Base-by-base conservation (phyloP, 805 yeast genomes). In the Barnettozyma salicaria region DNA sequence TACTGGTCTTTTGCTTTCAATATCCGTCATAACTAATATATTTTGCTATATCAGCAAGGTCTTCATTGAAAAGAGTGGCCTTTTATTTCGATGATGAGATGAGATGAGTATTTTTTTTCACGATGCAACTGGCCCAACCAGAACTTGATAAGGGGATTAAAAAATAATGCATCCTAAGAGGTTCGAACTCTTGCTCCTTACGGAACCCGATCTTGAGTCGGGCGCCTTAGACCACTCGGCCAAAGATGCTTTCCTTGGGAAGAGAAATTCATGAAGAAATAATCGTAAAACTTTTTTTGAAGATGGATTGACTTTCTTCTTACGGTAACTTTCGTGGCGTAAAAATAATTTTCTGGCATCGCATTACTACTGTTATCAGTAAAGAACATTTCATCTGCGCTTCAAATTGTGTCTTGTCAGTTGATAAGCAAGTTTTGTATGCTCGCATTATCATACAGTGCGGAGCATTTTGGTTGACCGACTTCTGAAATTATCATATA, bases 1-100 rank as follows among this genome's bases (percentile, higher is more conserved):
- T 2, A 42, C 52, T 8, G 50, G 40, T 41, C 55, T 51, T 31
- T 53, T 49, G 26, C 36, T 26, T 11, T 33, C 41, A 10, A 28
- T n/a, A 30, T 30, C 30, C 32, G 27, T 37, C 17, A 19, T 14
- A 5, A 19, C 3, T 27, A n/a, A n/a, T n/a, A n/a, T n/a, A n/a
- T n/a, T n/a, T n/a, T n/a, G n/a, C n/a, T n/a, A n/a, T n/a, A n/a
- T n/a, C n/a, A n/a, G n/a, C n/a, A n/a, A n/a, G n/a, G n/a, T n/a
- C n/a, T n/a, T n/a, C n/a, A n/a, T n/a, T n/a, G n/a, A n/a, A n/a
- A n/a, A n/a, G n/a, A n/a, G n/a, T n/a, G n/a, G n/a, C n/a, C n/a
- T n/a, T n/a, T n/a, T n/a, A n/a, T n/a, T n/a, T n/a, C n/a, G n/a
- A n/a, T n/a, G n/a, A n/a, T 20, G 32, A 27, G 41, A 38, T 38